A percentile compares a stretch with the other conserved stretches of the same genome.
Conservation (phyloP, 2,329 filamentous ascomycete genomes). For the Aspergillus sp. region DNA sequence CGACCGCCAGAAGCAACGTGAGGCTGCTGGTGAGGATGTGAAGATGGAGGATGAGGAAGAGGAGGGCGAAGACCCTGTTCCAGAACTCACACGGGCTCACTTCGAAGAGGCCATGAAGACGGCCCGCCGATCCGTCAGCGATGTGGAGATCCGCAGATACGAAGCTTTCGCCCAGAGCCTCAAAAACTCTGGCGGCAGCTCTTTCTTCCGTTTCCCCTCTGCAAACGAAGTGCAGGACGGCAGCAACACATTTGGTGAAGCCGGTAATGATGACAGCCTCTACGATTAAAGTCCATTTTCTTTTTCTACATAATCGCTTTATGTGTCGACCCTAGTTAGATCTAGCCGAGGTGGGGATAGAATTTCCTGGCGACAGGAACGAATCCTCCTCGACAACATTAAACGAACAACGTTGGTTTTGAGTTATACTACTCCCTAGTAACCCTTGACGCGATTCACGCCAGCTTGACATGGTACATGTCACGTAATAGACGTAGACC, state of each 20-base stretch:
- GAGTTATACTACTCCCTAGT: slow-evolving; percentile 16
- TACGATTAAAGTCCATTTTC: slow-evolving; percentile 70
- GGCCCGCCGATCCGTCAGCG: slow-evolving; percentile 88
- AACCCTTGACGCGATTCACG: not conserved
- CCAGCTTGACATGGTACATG: not conserved
- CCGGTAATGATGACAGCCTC: slow-evolving; percentile 92
- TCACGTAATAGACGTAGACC: not conserved
- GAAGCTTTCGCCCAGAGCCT: slow-evolving; percentile 98
- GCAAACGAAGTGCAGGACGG: slow-evolving; percentile 56
- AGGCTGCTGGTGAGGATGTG: slow-evolving; percentile 72
- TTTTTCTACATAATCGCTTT: slow-evolving; percentile 50
- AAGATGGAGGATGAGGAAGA: slow-evolving; percentile 71
- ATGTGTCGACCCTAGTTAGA: slow-evolving; percentile 22
- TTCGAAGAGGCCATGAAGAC: slow-evolving; percentile 99
- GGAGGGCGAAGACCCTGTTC: slow-evolving; percentile 80
- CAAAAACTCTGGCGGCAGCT: slow-evolving; percentile 95
- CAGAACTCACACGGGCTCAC: slow-evolving; percentile 91
- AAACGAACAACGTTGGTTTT: slow-evolving; percentile 12
- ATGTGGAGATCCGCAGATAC: slow-evolving; percentile 96
- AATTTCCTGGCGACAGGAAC: slow-evolving; percentile 17
- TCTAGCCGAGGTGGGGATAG: slow-evolving; percentile 23
- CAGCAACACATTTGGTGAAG: slow-evolving; percentile 70
- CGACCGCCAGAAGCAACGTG: slow-evolving; percentile 83
- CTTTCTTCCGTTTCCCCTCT: slow-evolving; percentile 94
- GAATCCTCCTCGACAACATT: slow-evolving; percentile 8